A percentile compares a stretch with the other conserved stretches of the same genome.
Conservation (phyloP, 306 rosid species). For the Alnus glutinosa region DNA sequence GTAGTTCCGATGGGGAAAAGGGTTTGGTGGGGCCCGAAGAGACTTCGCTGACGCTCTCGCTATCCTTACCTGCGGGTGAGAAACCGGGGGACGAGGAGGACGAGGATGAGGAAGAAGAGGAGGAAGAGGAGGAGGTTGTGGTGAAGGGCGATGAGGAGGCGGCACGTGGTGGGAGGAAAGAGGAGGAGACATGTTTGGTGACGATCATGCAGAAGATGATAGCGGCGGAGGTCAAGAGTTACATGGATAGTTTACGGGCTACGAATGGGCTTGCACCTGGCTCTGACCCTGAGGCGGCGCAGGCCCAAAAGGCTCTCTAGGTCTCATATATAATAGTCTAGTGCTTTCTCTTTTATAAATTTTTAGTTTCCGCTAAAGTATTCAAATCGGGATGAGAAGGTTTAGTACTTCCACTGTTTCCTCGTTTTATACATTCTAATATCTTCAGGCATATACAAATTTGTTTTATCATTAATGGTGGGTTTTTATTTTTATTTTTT, state of each 20-base stretch:
- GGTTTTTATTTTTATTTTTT: no score
- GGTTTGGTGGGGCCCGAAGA: conserved; percentile 28
- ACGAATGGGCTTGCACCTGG: conserved; percentile 23
- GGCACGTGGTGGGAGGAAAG: background rate
- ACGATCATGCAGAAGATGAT: conserved; percentile 60
- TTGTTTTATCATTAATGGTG: no score
- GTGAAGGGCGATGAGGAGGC: conserved; percentile 4
- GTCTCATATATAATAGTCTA: no score
- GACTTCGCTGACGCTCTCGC: conserved; percentile 60
- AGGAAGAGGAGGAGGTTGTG: conserved; percentile 6
- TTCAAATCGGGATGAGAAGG: background rate
- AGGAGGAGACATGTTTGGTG: conserved; percentile 38
- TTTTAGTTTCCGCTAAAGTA: background rate
- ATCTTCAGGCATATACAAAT: no score
- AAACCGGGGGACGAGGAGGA: conserved; percentile 14
- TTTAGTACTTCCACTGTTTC: no score
- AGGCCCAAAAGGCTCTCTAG: conserved; percentile 18
- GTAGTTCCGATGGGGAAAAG: conserved; percentile 14
- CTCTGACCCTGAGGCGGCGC: conserved; percentile 4
- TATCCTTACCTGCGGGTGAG: conserved; percentile 19
- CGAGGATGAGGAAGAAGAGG: conserved; percentile 2
- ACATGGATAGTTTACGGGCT: conserved; percentile 46
- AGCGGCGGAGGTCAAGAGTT: conserved; percentile 68
- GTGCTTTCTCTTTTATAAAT: background rate
- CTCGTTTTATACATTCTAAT: no score